Conservation (phyloP, 345 rosid genomes). For the Eucalyptus tenuipes region DNA sequence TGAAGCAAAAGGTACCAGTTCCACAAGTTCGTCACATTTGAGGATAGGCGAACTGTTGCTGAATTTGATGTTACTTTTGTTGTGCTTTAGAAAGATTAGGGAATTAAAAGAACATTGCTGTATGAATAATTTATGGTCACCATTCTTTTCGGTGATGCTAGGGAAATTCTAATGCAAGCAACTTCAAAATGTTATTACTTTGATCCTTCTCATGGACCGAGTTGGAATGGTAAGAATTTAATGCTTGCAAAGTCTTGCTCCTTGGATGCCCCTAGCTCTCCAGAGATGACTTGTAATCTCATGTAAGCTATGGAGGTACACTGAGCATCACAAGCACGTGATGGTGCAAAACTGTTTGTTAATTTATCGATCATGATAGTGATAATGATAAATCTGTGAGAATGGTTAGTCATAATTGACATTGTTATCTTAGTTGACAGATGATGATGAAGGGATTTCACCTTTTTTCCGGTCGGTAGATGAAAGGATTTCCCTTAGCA, state of each 20-base stretch:
- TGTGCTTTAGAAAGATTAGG: not conserved
- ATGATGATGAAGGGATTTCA: not conserved
- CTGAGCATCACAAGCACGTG: not conserved
- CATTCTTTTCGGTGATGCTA: not conserved
- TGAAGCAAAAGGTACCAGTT: not conserved
- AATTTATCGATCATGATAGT: not conserved
- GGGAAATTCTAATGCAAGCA: not conserved
- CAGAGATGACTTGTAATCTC: not conserved
- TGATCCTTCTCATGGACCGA: not conserved
- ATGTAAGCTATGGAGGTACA: not conserved
- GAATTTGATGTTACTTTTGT: not conserved
- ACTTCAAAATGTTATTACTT: not conserved
- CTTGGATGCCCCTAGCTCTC: not conserved
- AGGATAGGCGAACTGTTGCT: not conserved
- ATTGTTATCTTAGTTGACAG: not conserved
- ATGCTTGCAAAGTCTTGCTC: not conserved
- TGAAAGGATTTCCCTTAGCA: not conserved
- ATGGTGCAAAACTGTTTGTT: not conserved
- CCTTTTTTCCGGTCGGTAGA: not conserved
- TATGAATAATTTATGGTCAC: not conserved
- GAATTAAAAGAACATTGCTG: not conserved
- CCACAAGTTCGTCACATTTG: not conserved
- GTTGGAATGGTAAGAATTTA: not conserved
- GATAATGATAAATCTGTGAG: not conserved
- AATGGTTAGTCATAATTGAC: not conserved